These are phyloP conservation scores for Colletotrichum orchidophilum DNA, from an alignment of 2,329 filamentous ascomycete species.

Conservation along the genomic window DNA sequence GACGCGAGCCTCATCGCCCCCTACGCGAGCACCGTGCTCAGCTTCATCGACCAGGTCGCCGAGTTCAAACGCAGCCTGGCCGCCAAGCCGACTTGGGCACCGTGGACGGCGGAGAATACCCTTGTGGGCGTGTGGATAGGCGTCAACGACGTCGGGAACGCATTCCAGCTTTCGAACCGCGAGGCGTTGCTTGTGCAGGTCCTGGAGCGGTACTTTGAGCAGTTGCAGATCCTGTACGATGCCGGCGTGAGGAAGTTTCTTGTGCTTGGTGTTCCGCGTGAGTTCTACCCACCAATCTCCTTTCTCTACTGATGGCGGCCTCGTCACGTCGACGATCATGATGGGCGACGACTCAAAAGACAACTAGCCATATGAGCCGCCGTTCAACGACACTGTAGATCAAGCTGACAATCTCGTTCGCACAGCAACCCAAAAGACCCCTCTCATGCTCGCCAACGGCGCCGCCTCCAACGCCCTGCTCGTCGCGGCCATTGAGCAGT, in stretches of 20 bases:
- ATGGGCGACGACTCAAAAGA: neutral
- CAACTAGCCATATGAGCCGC: neutral
- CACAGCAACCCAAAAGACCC: slow-evolving; percentile 52
- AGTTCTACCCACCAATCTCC: slow-evolving; percentile 14
- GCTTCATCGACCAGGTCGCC: slow-evolving; percentile 61
- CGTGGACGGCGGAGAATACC: slow-evolving; percentile 53
- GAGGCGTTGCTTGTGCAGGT: slow-evolving; percentile 46
- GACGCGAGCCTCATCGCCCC: slow-evolving; percentile 59
- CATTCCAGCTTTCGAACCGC: slow-evolving; percentile 47
- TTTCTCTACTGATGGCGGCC: neutral
- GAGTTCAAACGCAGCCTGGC: slow-evolving; percentile 47
- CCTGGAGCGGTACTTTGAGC: slow-evolving; percentile 53
- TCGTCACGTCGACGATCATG: neutral
- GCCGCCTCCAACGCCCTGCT: slow-evolving; percentile 41
- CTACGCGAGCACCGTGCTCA: slow-evolving; percentile 56
- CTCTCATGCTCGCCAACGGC: slow-evolving; percentile 42
- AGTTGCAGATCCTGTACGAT: slow-evolving; percentile 53
- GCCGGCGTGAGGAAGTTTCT: slow-evolving; percentile 58
- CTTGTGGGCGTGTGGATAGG: slow-evolving; percentile 64
- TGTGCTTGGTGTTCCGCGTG: slow-evolving; percentile 56
- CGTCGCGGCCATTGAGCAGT: slow-evolving; percentile 46
- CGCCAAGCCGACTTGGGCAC: slow-evolving; percentile 42
- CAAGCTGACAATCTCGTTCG: neutral
- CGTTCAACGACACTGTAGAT: neutral
- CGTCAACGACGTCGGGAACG: slow-evolving; percentile 64